Conservation (phyloP, 1,284 basidiomycete species). For the Hymenochaete sp. region DNA sequence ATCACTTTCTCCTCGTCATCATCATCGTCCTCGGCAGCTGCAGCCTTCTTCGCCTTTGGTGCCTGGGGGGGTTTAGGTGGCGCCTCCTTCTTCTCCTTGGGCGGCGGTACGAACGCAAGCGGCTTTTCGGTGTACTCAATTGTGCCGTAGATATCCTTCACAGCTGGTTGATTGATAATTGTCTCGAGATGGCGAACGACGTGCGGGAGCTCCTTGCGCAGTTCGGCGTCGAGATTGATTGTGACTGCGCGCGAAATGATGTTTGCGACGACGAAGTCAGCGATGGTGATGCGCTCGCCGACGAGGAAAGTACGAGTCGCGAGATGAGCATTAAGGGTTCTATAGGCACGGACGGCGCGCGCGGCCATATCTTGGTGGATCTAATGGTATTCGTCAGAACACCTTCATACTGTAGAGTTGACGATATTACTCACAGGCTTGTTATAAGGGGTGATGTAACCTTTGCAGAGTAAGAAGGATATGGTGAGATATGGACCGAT, state of each 20-base stretch:
- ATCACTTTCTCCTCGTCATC: constrained; percentile 54
- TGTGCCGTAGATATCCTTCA: constrained; percentile 61
- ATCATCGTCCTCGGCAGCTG: constrained; percentile 67
- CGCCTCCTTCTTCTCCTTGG: constrained; percentile 59
- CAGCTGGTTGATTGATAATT: constrained; percentile 71
- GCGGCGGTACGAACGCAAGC: constrained; percentile 64
- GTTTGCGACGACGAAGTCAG: constrained; percentile 72
- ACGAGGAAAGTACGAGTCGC: constrained; percentile 83
- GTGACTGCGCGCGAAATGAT: constrained; percentile 42
- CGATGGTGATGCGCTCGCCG: constrained; percentile 89
- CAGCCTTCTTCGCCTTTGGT: constrained; percentile 55
- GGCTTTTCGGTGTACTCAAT: constrained; percentile 65
- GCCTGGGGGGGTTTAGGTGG: constrained; percentile 43
- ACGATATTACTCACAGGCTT: constrained; percentile 44
- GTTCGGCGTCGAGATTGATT: constrained; percentile 53
- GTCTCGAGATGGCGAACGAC: constrained; percentile 79
- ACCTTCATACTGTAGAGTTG: neutral
- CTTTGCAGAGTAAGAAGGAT: constrained; percentile 30
- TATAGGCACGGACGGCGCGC: constrained; percentile 45
- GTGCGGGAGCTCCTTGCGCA: constrained; percentile 67
- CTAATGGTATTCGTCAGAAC: constrained; percentile 29
- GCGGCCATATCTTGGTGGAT: constrained; percentile 47
- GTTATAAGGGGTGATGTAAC: constrained; percentile 47
- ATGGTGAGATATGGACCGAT: constrained; percentile 28
- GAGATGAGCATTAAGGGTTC: constrained; percentile 70